These are phyloP conservation scores for Nemania bipapillata DNA, from an alignment of 2,329 filamentous ascomycete species.

Conservation along the genomic window DNA sequence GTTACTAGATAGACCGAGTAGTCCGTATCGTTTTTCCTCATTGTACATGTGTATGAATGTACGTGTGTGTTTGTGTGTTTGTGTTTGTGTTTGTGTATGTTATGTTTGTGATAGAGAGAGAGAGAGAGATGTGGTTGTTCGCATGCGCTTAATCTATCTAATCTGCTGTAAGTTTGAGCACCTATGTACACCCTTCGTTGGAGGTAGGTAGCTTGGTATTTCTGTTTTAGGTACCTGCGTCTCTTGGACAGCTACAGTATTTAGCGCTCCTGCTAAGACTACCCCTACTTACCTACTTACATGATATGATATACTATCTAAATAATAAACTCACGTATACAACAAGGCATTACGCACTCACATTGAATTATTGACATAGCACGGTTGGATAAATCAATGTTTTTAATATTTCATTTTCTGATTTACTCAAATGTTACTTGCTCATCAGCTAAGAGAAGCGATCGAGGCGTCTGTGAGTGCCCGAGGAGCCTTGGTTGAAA, in stretches of 20 bases:
- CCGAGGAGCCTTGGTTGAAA: constrained; percentile 19
- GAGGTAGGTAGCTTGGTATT: neutral
- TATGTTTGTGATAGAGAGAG: too few species aligned
- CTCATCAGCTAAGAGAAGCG: constrained; percentile 29
- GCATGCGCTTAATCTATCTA: too few species aligned
- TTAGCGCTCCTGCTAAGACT: constrained; percentile 19
- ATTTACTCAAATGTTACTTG: constrained; percentile 30
- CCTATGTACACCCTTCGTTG: neutral
- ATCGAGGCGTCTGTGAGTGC: constrained; percentile 13
- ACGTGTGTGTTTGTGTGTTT: too few species aligned
- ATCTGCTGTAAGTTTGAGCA: too few species aligned
- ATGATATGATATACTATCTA: too few species aligned
- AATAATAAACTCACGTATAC: neutral
- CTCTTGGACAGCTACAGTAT: neutral
- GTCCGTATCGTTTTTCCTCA: constrained; percentile 64
- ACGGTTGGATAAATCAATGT: constrained; percentile 10
- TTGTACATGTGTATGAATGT: too few species aligned
- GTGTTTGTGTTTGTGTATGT: too few species aligned
- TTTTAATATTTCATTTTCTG: constrained; percentile 37
- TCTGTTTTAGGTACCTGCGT: neutral
- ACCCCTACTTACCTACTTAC: constrained; percentile 20
- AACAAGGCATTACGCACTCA: constrained; percentile 1
- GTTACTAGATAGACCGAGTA: constrained; percentile 92
- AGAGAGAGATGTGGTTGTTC: too few species aligned
- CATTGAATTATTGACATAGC: neutral